Conservation (phyloP, 108 stramenopile species). For the Cyclostephanos tholiformis region DNA sequence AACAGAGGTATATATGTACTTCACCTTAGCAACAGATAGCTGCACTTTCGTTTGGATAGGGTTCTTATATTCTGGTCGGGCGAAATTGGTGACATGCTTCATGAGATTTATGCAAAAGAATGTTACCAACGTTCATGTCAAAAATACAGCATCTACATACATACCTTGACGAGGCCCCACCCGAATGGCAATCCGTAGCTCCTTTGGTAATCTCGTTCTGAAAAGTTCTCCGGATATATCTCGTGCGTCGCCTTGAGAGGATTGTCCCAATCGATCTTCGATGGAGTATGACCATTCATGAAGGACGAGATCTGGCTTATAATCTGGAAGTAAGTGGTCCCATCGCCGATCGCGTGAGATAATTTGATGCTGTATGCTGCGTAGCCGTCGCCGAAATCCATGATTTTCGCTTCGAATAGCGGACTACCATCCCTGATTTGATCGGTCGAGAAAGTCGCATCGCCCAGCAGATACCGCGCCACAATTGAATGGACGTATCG, state of each 20-base stretch:
- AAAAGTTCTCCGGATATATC: constrained; percentile 51
- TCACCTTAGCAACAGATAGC: constrained; percentile 35
- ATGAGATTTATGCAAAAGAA: neutral
- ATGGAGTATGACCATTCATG: constrained; percentile 46
- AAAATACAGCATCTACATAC: neutral
- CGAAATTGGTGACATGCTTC: neutral
- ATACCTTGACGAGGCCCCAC: constrained; percentile 38
- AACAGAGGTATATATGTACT: neutral
- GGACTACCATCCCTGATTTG: constrained; percentile 42
- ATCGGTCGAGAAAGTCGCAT: constrained; percentile 37
- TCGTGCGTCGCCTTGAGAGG: constrained; percentile 49
- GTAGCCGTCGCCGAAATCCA: constrained; percentile 50
- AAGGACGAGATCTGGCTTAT: constrained; percentile 49
- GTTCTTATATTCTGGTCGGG: constrained; percentile 37
- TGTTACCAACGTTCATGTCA: neutral
- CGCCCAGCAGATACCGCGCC: constrained; percentile 36
- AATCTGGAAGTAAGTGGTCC: constrained; percentile 50
- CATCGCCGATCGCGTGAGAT: constrained; percentile 51
- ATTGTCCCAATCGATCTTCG: constrained; percentile 48
- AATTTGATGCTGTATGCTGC: constrained; percentile 51
- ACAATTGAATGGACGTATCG: constrained; percentile 33
- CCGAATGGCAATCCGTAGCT: constrained; percentile 50
- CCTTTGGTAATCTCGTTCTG: constrained; percentile 45
- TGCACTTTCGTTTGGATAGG: constrained; percentile 29
- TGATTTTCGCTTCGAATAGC: constrained; percentile 50